These are phyloP conservation scores for Rhazya stricta DNA, from an alignment of 257 asterid genomes.

Conservation along the genomic window DNA sequence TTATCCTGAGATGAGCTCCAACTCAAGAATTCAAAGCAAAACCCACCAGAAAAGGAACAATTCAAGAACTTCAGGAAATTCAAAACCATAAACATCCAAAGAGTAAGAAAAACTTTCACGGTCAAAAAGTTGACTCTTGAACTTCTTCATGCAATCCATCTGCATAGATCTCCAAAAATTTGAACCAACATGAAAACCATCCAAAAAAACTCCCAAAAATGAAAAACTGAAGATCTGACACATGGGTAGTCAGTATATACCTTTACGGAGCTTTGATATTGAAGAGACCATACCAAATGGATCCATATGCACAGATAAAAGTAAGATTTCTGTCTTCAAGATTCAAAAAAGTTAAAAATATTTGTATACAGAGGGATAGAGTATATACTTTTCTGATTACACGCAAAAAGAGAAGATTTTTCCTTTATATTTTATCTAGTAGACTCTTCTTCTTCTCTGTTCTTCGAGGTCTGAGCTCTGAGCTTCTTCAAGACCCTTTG, in stretches of 20 bases:
- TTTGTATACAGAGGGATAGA: slow-evolving; percentile 2
- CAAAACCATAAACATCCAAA: background rate
- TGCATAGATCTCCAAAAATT: slow-evolving; percentile 43
- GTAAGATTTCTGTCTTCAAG: slow-evolving; percentile 21
- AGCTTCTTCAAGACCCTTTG: slow-evolving; percentile 17
- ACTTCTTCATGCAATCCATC: slow-evolving; percentile 24
- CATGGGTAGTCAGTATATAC: slow-evolving; percentile 29
- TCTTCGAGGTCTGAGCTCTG: slow-evolving; percentile 21
- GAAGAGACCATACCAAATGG: slow-evolving; percentile 42
- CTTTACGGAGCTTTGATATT: slow-evolving; percentile 50
- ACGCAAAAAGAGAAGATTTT: slow-evolving; percentile 24
- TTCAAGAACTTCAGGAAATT: background rate
- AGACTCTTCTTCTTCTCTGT: background rate
- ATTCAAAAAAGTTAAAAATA: slow-evolving; percentile 25
- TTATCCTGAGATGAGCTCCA: background rate
- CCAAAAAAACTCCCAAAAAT: background rate
- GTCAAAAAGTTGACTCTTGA: slow-evolving; percentile 14
- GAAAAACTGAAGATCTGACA: slow-evolving; percentile 28
- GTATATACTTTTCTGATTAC: slow-evolving; percentile 1
- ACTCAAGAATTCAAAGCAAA: background rate
- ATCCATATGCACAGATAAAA: slow-evolving; percentile 40
- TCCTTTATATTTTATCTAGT: slow-evolving; percentile 7
- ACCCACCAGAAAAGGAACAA: background rate
- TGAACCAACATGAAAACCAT: background rate
- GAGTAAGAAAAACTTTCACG: background rate